These are phyloP conservation scores for Suillus subalutaceus DNA, from an alignment of 768 basidiomycete genomes.

Conservation along the genomic window DNA sequence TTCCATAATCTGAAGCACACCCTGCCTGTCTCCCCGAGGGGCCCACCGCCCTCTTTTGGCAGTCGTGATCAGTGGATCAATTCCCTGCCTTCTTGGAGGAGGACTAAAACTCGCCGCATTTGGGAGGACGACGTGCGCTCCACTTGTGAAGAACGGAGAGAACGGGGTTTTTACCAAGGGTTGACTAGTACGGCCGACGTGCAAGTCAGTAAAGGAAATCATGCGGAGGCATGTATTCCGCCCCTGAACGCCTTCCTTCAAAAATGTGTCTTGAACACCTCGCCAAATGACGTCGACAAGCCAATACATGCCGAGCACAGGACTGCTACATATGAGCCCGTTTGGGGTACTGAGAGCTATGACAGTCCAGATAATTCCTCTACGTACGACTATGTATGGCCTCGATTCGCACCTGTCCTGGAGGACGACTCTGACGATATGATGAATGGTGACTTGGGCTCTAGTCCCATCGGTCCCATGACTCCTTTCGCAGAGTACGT, in stretches of 20 bases:
- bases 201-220: slow-evolving; percentile 82
- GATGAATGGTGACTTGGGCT: slow-evolving; percentile 52
- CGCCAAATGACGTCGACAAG: slow-evolving; percentile 35
- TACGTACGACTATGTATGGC: slow-evolving; percentile 20
- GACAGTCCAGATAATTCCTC: not conserved
- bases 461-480: slow-evolving; percentile 73
- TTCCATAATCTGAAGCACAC: slow-evolving; percentile 59
- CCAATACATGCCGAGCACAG: slow-evolving; percentile 3
- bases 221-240: slow-evolving; percentile 85
- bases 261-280: slow-evolving; percentile 14
- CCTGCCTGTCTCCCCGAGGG: slow-evolving; percentile 60
- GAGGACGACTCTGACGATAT: slow-evolving; percentile 67
- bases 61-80: slow-evolving; percentile 75
- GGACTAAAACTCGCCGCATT: slow-evolving; percentile 65
- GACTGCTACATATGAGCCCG: not conserved
- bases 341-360: not conserved
- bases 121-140: slow-evolving; percentile 56
- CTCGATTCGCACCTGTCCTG: slow-evolving; percentile 57
- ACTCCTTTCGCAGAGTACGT: slow-evolving; percentile 80
- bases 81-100: slow-evolving; percentile 72
- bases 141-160: slow-evolving; percentile 22
- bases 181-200: slow-evolving; percentile 79
- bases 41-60: slow-evolving; percentile 64
- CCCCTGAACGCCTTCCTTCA: slow-evolving; percentile 48
- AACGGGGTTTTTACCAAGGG: slow-evolving; percentile 71